Conservation (phyloP, 2,329 filamentous ascomycete genomes). For the Polytolypa hystricis region DNA sequence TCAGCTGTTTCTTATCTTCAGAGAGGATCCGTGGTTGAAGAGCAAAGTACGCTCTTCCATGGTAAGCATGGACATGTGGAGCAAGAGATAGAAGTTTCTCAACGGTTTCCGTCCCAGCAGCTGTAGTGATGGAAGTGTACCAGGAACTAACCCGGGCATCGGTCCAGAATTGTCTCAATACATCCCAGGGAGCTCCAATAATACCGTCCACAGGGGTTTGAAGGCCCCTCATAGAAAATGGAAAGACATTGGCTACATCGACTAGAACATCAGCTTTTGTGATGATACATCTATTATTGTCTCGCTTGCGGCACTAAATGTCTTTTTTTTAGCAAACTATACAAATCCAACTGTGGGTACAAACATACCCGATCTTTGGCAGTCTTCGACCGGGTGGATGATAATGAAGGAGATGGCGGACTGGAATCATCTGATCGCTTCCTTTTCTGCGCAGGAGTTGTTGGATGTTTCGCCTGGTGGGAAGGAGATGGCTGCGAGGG, state of each 20-base stretch:
- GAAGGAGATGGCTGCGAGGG: not conserved
- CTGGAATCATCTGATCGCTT: not conserved
- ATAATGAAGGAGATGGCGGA: not conserved
- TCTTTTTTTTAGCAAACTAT: not conserved
- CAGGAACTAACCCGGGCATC: not conserved
- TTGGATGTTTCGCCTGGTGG: not conserved
- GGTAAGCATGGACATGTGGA: not conserved
- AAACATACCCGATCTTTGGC: not conserved
- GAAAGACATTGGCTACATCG: constrained; percentile 1
- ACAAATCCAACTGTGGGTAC: not conserved
- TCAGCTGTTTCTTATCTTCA: not conserved
- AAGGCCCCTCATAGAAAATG: not conserved
- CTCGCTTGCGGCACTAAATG: constrained; percentile 1
- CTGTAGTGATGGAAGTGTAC: not conserved
- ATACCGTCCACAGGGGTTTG: not conserved
- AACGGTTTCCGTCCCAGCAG: not conserved
- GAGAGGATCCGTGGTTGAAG: not conserved
- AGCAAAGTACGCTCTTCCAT: not conserved
- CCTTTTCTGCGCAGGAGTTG: not conserved
- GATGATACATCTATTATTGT: not conserved
- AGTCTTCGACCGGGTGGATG: not conserved
- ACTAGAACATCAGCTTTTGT: not conserved
- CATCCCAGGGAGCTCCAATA: not conserved
- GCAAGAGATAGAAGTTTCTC: not conserved
- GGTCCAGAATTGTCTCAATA: constrained; percentile 1